Evolutionary conservation across 164 flowering plant genomes (phyloP), one percentile per base, ranked within the genome.

Genomic region (Tetrastigma voinierianum): DNA sequence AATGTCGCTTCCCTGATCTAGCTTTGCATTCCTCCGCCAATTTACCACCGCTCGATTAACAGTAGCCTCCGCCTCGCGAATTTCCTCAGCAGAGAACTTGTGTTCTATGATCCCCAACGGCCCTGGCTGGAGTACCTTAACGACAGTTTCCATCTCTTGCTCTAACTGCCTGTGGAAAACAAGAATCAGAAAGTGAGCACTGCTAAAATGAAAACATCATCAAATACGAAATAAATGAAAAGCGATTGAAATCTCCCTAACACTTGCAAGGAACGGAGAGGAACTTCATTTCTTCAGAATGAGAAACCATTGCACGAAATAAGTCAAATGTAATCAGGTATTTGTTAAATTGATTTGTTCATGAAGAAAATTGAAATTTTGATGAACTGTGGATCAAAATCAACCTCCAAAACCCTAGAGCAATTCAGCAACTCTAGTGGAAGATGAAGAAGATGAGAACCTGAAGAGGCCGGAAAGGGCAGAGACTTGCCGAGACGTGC

Each of bases 81-180:
- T 77, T 78, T 95, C 98, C 68, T 81, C 79, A 9, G n/a, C 83
- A 14, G 91, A 82, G 73, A 87, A 90, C 78, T n/a, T n/a, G n/a
- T n/a, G n/a, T n/a, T n/a, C n/a, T n/a, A 90, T 72, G 58, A 91
- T 82, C n/a, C 97, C 97, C 72, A 94, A 60, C 45, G 96, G n/a
- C n/a, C 99, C 99, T 57, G 99, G 99, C 67, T 92, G 90, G 68
- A 95, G 73, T 18, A n/a, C n/a, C n/a, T 79, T 82, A 32, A 90
- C 64, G 67, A 92, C 98, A 63, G 94, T 95, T 80, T 95, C 97
- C 76, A 84, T 68, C 64, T 95, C 96, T 59, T 86, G 83, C 79
- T 95, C 98, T 69, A 91, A 72, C 72, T 90, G 87, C 85, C 98
- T 95, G 78, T 44, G 15, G 10, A 57, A 62, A 15, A n/a, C n/a